phyloP scores from a whole-genome alignment of 345 rosid species.

The Syzygium oleosum region DNA sequence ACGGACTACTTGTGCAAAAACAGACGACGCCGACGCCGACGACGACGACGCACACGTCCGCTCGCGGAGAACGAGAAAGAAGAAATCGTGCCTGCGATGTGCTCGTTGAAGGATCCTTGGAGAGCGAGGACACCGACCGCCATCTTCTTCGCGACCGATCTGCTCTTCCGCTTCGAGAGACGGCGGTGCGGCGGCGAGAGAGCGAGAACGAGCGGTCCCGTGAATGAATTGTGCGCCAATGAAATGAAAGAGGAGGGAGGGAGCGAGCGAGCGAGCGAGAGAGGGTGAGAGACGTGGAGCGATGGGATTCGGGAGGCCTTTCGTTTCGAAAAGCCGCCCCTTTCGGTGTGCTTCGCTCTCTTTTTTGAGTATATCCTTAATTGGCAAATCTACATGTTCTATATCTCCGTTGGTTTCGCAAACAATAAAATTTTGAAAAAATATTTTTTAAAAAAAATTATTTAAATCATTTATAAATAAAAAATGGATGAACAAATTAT shows the following conservation, averaged over 20 bases:
- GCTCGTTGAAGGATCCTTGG: slow-evolving; percentile 98
- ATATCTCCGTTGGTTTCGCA: too few species aligned
- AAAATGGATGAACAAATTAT: too few species aligned
- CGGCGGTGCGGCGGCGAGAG: neutral
- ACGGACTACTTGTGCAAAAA: neutral
- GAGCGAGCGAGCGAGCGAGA: neutral
- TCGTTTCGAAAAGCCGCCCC: neutral
- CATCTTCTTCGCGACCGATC: slow-evolving; percentile 22
- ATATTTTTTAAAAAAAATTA: too few species aligned
- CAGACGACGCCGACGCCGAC: neutral
- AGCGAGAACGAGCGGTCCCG: neutral
- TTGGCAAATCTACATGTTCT: neutral
- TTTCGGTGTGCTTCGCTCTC: neutral
- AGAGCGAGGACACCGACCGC: slow-evolving; percentile 91
- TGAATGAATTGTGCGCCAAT: neutral
- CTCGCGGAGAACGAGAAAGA: neutral
- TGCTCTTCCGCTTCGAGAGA: neutral
- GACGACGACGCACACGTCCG: neutral
- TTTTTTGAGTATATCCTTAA: neutral
- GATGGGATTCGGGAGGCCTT: neutral
- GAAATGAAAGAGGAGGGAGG: neutral
- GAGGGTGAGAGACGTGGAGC: slow-evolving; percentile 1
- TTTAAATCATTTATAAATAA: too few species aligned
- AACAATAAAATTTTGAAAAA: too few species aligned
- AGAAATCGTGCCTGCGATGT: slow-evolving; percentile 53